Evolutionary conservation across 2,329 filamentous ascomycete genomes (phyloP), one percentile per base, ranked within the genome.

Genomic region (Cercospora janseana): DNA sequence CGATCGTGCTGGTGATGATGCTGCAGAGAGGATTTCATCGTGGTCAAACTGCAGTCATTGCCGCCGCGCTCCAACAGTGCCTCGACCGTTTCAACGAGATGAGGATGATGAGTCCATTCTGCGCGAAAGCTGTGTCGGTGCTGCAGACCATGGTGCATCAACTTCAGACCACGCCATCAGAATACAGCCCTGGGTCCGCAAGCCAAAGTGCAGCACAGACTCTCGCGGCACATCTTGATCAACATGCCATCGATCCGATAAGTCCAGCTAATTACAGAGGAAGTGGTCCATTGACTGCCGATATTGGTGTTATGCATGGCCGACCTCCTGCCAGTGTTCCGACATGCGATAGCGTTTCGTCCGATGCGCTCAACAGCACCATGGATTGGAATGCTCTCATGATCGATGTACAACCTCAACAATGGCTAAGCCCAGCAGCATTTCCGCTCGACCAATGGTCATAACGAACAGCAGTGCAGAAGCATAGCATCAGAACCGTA

Each of bases 401-500:
- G 10, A 13, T 13, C 12, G 35, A 40, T 1, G 26, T 40, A 4
- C 35, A 26, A 23, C 35, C 35, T 16, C 35, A 26, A n/a, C 35
- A 40, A 40, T 40, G 35, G 35, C 8, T 40, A 4, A 40, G 35
- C 6, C 20, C 35, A 13, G 35, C 35, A 24, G 35, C 10, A 4
- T 40, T 26, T 16, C 35, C 35, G 12, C 18, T 40, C 12, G 35
- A 26, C n/a, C 35, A 40, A 40, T 40, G 35, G 35, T 40, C n/a
- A 40, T 15, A 4, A 26, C 26, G 6, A 40, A 9, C 6, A 23
- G 16, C 10, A 24, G 15, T 5, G 20, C 3, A 24, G n/a, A n/a
- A n/a, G n/a, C n/a, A n/a, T n/a, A n/a, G n/a, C n/a, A n/a, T n/a
- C n/a, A n/a, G n/a, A n/a, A n/a, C n/a, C n/a, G n/a, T n/a, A n/a